Evolutionary conservation across 768 basidiomycete species (phyloP).

Genomic region (Collybiopsis confluens): DNA sequence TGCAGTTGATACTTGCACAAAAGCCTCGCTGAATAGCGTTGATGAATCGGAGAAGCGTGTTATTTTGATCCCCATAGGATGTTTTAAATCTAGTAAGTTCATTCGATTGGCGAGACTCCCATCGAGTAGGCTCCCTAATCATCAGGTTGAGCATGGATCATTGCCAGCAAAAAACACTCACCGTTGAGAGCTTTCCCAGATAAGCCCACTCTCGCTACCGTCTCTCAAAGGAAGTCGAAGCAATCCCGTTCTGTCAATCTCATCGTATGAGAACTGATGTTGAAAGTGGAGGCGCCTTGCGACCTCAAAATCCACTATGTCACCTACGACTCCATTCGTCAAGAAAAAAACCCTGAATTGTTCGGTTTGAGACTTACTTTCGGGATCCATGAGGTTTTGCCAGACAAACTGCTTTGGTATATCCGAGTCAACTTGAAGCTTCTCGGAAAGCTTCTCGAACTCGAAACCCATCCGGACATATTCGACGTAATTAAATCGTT

Average conservation of each 20-base stretch:
- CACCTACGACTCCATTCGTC: slow-evolving; percentile 33
- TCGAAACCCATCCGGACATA: no score
- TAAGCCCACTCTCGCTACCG: slow-evolving; percentile 29
- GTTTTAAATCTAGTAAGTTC: slow-evolving; percentile 7
- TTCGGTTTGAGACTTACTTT: not conserved
- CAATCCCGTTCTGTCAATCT: slow-evolving; percentile 33
- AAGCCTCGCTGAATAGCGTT: not conserved
- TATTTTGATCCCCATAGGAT: slow-evolving; percentile 12
- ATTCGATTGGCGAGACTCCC: slow-evolving; percentile 25
- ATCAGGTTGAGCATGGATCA: not conserved
- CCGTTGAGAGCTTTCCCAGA: slow-evolving; percentile 43
- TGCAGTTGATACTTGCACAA: not conserved
- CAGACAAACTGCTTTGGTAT: not conserved
- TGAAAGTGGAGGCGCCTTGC: slow-evolving; percentile 36
- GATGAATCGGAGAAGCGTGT: not conserved
- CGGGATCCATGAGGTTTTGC: not conserved
- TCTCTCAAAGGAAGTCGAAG: slow-evolving; percentile 18
- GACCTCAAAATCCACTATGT: slow-evolving; percentile 45
- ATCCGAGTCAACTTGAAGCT: no score
- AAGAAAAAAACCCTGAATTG: no score
- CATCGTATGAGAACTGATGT: slow-evolving; percentile 23
- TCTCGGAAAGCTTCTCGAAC: no score
- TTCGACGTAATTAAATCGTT: slow-evolving; percentile 22
- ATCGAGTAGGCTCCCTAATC: slow-evolving; percentile 33
- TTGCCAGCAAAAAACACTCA: slow-evolving; percentile 12